These are phyloP conservation scores for Dryadomyces quercus-mongolicae DNA, from an alignment of 2,329 filamentous ascomycete species.

Conservation along the genomic window DNA sequence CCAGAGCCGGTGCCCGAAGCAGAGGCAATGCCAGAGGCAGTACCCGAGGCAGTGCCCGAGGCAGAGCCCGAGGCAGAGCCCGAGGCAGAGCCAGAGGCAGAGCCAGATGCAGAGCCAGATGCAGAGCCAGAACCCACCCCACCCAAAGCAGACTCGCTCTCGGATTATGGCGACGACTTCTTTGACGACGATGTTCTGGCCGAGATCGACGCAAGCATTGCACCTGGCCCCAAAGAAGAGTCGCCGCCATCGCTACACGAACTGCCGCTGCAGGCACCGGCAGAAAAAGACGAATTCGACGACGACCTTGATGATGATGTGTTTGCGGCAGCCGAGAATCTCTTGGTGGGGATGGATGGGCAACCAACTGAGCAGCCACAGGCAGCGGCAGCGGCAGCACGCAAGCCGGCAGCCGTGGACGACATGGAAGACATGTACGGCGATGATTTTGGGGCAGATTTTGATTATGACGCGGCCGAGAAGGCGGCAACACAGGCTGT, in stretches of 20 bases:
- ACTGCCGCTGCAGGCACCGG: not conserved
- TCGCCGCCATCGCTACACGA: conserved; percentile 3
- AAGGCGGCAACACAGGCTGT: conserved; percentile 57
- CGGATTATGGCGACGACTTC: conserved; percentile 43
- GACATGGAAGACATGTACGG: conserved; percentile 38
- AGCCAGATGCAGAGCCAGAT: not conserved
- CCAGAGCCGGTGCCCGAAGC: not conserved
- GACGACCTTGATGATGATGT: conserved; percentile 43
- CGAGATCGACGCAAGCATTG: conserved; percentile 35
- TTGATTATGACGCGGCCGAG: conserved; percentile 69
- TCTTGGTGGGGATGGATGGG: conserved; percentile 23
- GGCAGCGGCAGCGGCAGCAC: conserved; percentile 7
- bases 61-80: not conserved
- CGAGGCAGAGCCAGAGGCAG: not conserved
- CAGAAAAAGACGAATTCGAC: conserved; percentile 40
- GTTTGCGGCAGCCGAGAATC: conserved; percentile 33
- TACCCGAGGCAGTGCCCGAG: not conserved
- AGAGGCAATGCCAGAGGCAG: not conserved
- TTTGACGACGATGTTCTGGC: conserved; percentile 46
- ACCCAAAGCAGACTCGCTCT: conserved; percentile 17
- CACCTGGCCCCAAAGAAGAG: not conserved
- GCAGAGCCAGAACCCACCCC: not conserved
- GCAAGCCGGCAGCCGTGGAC: conserved; percentile 7
- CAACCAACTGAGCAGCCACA: too few species aligned
- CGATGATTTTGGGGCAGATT: conserved; percentile 62